These are phyloP conservation scores for Fusarium sarcochroum DNA, from an alignment of 2,329 filamentous ascomycete species.

Conservation along the genomic window DNA sequence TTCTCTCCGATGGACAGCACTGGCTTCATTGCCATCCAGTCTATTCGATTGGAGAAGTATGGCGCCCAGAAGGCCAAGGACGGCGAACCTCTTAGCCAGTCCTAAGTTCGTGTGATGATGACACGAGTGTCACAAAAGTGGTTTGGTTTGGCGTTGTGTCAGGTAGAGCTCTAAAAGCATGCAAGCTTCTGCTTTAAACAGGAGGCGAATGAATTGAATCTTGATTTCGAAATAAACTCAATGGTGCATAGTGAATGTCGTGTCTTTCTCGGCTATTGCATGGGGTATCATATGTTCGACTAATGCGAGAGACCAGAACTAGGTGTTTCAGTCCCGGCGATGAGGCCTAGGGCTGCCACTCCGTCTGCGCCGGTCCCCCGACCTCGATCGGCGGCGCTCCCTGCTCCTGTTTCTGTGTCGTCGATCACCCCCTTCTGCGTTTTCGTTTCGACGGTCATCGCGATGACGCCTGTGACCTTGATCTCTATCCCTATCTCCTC, in stretches of 20 bases:
- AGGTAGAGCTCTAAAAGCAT: slow-evolving; percentile 23
- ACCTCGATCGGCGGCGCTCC: slow-evolving; percentile 44
- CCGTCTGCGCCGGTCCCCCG: slow-evolving; percentile 36
- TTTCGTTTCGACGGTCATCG: slow-evolving; percentile 19
- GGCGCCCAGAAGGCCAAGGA: slow-evolving; percentile 52
- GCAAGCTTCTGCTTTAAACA: background rate
- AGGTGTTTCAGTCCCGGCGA: slow-evolving; percentile 22
- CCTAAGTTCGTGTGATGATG: slow-evolving; percentile 8
- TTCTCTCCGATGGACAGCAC: slow-evolving; percentile 79
- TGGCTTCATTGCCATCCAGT: slow-evolving; percentile 68
- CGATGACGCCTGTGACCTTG: slow-evolving; percentile 38
- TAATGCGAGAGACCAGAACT: background rate
- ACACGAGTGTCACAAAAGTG: slow-evolving; percentile 27
- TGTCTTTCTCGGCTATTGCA: background rate
- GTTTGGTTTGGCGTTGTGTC: slow-evolving; percentile 28
- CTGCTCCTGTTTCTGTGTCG: slow-evolving; percentile 38
- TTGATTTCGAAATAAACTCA: slow-evolving; percentile 8
- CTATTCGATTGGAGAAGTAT: slow-evolving; percentile 62
- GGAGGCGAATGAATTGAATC: slow-evolving; percentile 4
- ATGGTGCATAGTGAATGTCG: background rate
- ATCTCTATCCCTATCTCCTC: slow-evolving; percentile 14
- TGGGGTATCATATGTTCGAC: slow-evolving; percentile 31
- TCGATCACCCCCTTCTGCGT: slow-evolving; percentile 29
- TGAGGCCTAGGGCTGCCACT: slow-evolving; percentile 32
- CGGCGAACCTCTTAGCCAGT: slow-evolving; percentile 50